These are phyloP conservation scores for Dictyostelium purpureum DNA, from an alignment of 78 protist genomes.

Conservation along the genomic window DNA sequence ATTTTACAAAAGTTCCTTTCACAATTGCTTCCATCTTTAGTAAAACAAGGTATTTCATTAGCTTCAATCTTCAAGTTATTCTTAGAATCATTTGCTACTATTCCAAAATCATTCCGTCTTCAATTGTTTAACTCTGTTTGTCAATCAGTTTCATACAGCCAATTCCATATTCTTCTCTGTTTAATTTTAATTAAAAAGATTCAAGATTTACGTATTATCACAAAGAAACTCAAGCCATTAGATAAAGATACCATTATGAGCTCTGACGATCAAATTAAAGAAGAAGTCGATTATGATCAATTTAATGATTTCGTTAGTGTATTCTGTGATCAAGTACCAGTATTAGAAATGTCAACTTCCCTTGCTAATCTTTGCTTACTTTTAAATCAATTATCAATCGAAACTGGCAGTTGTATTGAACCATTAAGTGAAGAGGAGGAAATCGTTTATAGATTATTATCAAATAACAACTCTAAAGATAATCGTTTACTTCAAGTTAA, in stretches of 20 bases:
- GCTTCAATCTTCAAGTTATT: neutral
- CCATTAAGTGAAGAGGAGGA: neutral
- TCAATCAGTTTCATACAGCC: slow-evolving; percentile 7
- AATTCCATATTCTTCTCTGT: neutral
- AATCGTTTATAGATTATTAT: neutral
- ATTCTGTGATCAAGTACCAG: slow-evolving; percentile 36
- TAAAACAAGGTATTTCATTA: neutral
- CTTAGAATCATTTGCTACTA: slow-evolving; percentile 1
- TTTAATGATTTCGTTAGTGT: slow-evolving; percentile 19
- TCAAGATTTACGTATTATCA: slow-evolving; percentile 8
- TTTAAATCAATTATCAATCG: slow-evolving; percentile 11
- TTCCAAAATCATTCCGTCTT: slow-evolving; percentile 25
- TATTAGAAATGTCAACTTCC: neutral
- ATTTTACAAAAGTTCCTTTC: neutral
- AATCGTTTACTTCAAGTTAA: slow-evolving; percentile 57
- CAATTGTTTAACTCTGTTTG: neutral
- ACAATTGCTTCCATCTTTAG: neutral
- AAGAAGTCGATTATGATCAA: slow-evolving; percentile 8
- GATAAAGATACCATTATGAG: neutral
- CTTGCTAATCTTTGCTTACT: neutral
- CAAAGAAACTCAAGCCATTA: neutral
- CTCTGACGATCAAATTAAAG: neutral
- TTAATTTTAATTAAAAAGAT: slow-evolving; percentile 5
- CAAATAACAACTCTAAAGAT: slow-evolving; percentile 15
- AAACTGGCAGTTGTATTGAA: neutral